Evolutionary conservation across 371 early-diverging fungal genomes (phyloP).

Genomic region (Apophysomyces ossiformis): DNA sequence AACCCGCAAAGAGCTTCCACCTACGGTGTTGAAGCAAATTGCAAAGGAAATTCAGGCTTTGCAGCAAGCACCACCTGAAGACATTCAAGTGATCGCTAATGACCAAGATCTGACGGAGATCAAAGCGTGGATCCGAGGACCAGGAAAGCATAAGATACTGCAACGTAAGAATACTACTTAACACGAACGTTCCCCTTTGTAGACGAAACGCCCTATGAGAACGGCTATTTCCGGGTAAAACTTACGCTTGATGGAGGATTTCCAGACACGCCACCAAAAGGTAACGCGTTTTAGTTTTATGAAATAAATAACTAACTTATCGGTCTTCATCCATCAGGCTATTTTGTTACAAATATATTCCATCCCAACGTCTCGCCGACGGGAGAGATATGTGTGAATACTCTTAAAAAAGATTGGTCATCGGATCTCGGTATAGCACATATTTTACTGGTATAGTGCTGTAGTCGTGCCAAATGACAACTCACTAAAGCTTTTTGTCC

Average conservation of each 20-base stretch:
- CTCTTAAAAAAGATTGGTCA: constrained; percentile 93
- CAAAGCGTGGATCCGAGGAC: constrained; percentile 86
- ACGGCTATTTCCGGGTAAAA: constrained; percentile 73
- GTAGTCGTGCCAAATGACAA: not conserved
- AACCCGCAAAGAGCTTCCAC: constrained; percentile 43
- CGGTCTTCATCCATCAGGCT: constrained; percentile 40
- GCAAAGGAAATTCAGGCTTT: constrained; percentile 68
- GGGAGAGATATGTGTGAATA: constrained; percentile 94
- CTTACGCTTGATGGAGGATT: constrained; percentile 67
- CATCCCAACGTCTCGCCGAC: constrained; percentile 88
- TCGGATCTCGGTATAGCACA: constrained; percentile 78
- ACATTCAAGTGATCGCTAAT: constrained; percentile 71
- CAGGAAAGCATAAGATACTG: constrained; percentile 56
- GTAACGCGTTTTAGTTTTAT: constrained; percentile 23
- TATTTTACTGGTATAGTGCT: constrained; percentile 70
- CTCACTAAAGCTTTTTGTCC: not conserved
- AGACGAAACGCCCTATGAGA: constrained; percentile 81
- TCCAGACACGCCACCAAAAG: constrained; percentile 80
- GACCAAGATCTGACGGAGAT: constrained; percentile 78
- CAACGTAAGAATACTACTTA: not conserved
- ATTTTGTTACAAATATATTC: constrained; percentile 88
- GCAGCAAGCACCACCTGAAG: constrained; percentile 71
- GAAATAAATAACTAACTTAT: not conserved
- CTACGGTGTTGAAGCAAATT: constrained; percentile 51
- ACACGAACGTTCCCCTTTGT: not conserved